A percentile compares a stretch with the other conserved stretches of the same genome.
Evolutionary conservation across 352 stramenopile genomes (phyloP).

Genomic region (Phytopythium litorale): DNA sequence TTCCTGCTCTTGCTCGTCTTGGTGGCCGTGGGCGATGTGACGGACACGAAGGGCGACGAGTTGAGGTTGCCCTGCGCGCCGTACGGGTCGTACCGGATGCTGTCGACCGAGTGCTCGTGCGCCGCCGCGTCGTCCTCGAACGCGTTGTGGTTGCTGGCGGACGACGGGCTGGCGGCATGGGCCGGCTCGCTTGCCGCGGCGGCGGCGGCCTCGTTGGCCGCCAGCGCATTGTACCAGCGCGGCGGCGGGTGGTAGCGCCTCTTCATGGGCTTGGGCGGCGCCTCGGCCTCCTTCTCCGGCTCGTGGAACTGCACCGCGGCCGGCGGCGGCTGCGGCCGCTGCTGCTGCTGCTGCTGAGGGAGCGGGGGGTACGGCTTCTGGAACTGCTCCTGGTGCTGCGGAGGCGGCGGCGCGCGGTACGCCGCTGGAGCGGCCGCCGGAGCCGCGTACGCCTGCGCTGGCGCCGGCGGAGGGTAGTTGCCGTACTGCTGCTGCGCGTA

Average conservation of each 20-base stretch:
- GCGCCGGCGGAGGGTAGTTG: constrained; percentile 8
- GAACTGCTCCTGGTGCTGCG: constrained; percentile 10
- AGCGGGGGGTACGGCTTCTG: constrained; percentile 22
- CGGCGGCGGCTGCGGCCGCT: constrained; percentile 8
- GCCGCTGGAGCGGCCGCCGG: constrained; percentile 2
- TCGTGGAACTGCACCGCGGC: constrained; percentile 5
- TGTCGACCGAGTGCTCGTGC: constrained; percentile 14
- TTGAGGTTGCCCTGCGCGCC: constrained; percentile 15
- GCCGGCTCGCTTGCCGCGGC: not conserved
- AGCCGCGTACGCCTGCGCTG: constrained; percentile 8
- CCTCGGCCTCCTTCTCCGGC: constrained; percentile 12
- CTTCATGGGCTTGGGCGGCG: constrained; percentile 14
- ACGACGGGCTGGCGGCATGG: not conserved
- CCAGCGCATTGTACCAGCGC: constrained; percentile 19
- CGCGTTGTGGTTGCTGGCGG: constrained; percentile 3
- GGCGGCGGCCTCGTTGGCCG: not conserved
- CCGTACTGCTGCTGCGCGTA: constrained; percentile 23
- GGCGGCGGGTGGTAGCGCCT: constrained; percentile 15
- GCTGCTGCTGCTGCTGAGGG: constrained; percentile 13
- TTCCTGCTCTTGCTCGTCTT: constrained; percentile 19
- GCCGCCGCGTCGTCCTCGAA: constrained; percentile 2
- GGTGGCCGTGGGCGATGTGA: constrained; percentile 30
- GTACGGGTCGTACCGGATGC: constrained; percentile 30
- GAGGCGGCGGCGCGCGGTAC: not conserved
- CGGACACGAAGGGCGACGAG: constrained; percentile 35